Conservation (phyloP, 352 stramenopile species). For the Globisporangium solare region DNA sequence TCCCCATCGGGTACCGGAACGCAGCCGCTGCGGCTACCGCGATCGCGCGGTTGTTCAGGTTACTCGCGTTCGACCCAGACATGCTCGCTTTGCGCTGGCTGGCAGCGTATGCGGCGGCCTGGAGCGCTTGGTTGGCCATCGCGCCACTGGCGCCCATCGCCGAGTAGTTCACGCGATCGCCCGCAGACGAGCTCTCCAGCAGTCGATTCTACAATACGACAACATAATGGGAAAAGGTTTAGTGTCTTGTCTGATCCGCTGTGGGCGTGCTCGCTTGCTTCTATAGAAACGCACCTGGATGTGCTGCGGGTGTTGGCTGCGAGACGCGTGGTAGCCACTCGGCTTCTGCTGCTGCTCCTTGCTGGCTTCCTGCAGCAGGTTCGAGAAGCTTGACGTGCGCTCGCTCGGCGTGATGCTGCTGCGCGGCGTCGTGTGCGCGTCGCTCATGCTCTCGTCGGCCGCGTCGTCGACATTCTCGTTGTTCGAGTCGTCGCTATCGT, state of each 20-base stretch:
- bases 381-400: constrained; percentile 13
- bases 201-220: background rate
- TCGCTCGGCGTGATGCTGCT: constrained; percentile 9
- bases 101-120: constrained; percentile 10
- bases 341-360: constrained; percentile 10
- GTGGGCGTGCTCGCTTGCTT: background rate
- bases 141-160: background rate
- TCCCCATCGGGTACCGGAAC: constrained; percentile 32
- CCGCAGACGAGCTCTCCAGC: background rate
- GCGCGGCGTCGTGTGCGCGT: constrained; percentile 15
- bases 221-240: background rate
- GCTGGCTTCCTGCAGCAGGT: constrained; percentile 14
- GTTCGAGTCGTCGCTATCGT: constrained; percentile 29
- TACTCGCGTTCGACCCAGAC: background rate
- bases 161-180: constrained; percentile 11
- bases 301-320: constrained; percentile 15
- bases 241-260: background rate
- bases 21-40: constrained; percentile 27
- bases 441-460: constrained; percentile 15
- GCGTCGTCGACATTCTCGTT: constrained; percentile 13
- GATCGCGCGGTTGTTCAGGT: constrained; percentile 14
- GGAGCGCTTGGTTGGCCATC: constrained; percentile 8
- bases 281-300: constrained; percentile 1
- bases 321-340: constrained; percentile 6
- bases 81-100: constrained; percentile 13